Evolutionary conservation across 345 rosid genomes (phyloP), one percentile per base, ranked within the genome.

Genomic region (Bruguiera sexangula): DNA sequence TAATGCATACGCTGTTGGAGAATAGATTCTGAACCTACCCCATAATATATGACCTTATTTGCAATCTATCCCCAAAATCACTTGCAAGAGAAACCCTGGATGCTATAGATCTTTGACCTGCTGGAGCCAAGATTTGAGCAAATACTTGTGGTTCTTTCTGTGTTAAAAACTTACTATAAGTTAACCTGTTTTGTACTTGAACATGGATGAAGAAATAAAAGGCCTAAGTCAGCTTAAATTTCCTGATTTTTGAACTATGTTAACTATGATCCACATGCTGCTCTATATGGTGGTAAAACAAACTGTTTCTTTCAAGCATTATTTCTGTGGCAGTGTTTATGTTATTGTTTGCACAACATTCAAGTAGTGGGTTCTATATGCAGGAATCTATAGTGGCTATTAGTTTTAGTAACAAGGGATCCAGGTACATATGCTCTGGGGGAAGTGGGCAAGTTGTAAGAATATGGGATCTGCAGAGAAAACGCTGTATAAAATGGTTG

Each of bases 381-480:
- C 88, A 96, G 99, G 99, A 92, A 76, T 87, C 92, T 64, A 83
- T 92, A 77, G 81, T 73, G 64, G 87, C 91, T 81, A 87, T 96
- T 60, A 86, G 86, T 83, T 96, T 92, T 80, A 85, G 96, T 82
- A 88, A 79, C 81, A 96, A 89, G 76, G 92, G 91, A 30, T 92
- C 98, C 56, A 86, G 97, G 79, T 96, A 90, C 69, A 81, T 92
- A 78, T 92, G 98, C 80, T 90, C 98, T 10, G 98, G 99, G 54
- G 98, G 99, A 73, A 89, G 85, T 75, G 88, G 94, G 70, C 93
- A 87, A 75, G 88, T 86, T 57, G 96, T 96, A 50, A 92, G 91
- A 78, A 89, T 96, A 80, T 96, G 97, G 99, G 99, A 96, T 82
- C 80, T 92, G 77, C 98, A 96, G 81, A 83, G 94, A 74, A 92